Conservation (phyloP, 768 basidiomycete genomes). For the Myochromella boudieri region DNA sequence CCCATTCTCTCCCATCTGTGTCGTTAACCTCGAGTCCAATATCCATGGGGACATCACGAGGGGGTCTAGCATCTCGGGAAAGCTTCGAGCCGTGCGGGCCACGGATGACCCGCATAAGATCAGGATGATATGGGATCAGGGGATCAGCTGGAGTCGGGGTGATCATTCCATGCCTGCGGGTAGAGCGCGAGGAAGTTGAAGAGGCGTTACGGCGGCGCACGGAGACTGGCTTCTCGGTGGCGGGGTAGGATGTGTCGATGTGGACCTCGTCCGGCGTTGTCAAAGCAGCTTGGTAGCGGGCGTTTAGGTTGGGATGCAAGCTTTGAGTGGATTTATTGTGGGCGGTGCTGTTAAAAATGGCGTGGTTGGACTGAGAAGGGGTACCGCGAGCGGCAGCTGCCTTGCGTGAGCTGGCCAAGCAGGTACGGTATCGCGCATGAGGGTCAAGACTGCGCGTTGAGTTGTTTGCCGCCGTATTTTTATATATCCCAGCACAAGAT, state of each 20-base stretch:
- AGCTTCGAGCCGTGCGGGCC: constrained; percentile 15
- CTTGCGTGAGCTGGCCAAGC: not conserved
- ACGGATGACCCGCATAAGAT: constrained; percentile 10
- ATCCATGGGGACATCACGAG: too few relatives aligned
- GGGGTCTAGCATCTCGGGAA: too few relatives aligned
- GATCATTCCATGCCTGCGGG: constrained; percentile 3
- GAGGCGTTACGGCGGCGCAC: constrained; percentile 15
- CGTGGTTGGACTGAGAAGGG: not conserved
- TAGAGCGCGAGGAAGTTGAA: constrained; percentile 14
- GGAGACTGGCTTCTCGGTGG: not conserved
- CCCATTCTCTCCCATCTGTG: constrained; percentile 8
- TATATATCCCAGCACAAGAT: not conserved
- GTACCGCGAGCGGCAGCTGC: not conserved
- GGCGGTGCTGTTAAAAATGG: constrained; percentile 6
- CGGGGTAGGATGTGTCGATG: not conserved
- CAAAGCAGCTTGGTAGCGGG: constrained; percentile 4
- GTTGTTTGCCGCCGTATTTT: not conserved
- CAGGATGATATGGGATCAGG: not conserved
- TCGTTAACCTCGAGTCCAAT: constrained; percentile 10
- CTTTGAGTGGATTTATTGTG: constrained; percentile 14
- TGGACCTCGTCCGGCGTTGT: not conserved
- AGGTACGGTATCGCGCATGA: not conserved
- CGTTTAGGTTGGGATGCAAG: constrained; percentile 8
- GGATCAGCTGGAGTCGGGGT: not conserved
- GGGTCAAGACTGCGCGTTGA: constrained; percentile 3